Evolutionary conservation across 1,284 basidiomycete species (phyloP).

Genomic region (Anthracocystis setariae): DNA sequence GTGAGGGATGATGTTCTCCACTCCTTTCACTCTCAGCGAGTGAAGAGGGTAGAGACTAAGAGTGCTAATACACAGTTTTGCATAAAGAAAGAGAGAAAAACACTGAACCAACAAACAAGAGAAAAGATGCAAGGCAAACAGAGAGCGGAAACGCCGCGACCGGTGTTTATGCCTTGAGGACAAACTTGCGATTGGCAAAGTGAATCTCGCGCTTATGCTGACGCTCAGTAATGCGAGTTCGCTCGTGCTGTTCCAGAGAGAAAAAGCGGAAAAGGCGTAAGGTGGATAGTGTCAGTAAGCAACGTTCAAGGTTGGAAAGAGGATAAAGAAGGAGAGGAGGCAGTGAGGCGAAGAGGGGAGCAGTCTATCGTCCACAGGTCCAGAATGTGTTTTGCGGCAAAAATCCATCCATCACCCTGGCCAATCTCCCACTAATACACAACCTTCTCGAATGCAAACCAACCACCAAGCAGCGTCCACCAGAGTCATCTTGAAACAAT

Average conservation of each 20-base stretch:
- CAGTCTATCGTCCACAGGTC: too few relatives aligned
- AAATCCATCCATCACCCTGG: too few relatives aligned
- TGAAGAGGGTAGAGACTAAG: not conserved
- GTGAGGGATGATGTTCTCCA: too few relatives aligned
- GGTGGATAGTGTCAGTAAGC: slow-evolving; percentile 10
- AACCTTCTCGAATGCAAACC: too few relatives aligned
- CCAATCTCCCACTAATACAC: too few relatives aligned
- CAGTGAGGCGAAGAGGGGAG: too few relatives aligned
- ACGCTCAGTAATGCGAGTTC: slow-evolving; percentile 62
- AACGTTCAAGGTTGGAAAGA: not conserved
- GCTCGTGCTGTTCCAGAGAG: slow-evolving; percentile 56
- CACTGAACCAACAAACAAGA: not conserved
- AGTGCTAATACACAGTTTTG: slow-evolving; percentile 1
- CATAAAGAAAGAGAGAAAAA: not conserved
- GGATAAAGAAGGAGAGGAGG: not conserved
- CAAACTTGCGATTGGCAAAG: slow-evolving; percentile 66
- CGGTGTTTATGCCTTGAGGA: slow-evolving; percentile 66
- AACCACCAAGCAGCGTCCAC: too few relatives aligned
- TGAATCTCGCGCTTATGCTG: slow-evolving; percentile 67
- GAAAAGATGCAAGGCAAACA: not conserved
- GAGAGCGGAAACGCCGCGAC: too few relatives aligned
- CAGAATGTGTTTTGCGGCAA: too few relatives aligned
- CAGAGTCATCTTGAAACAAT: too few relatives aligned
- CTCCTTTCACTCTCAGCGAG: not conserved
- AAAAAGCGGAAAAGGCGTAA: not conserved